A percentile compares a stretch with the other conserved stretches of the same genome.
phyloP scores from a whole-genome alignment of 192 early-diverging fungal species.

The Coemansia sp. region DNA sequence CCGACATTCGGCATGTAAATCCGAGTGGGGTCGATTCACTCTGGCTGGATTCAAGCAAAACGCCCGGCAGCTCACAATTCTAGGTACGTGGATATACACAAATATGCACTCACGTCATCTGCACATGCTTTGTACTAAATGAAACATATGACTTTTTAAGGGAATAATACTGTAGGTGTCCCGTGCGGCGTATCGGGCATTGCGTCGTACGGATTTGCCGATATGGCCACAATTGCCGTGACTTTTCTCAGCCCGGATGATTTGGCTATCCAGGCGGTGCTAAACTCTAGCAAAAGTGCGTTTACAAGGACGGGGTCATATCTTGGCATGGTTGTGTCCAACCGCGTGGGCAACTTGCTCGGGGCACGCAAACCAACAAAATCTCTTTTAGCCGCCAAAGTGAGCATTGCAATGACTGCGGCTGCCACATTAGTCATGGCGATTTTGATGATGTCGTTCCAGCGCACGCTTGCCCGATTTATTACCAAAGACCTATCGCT shows the following conservation, averaged over 20 bases:
- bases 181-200: constrained; percentile 48
- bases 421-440: constrained; percentile 24
- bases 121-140: not conserved
- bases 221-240: constrained; percentile 71
- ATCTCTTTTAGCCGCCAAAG: constrained; percentile 37
- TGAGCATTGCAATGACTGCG: constrained; percentile 55
- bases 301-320: constrained; percentile 71
- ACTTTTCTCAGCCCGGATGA: constrained; percentile 71
- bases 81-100: constrained; percentile 23
- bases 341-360: constrained; percentile 76
- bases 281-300: constrained; percentile 71
- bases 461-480: constrained; percentile 56
- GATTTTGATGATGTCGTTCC: constrained; percentile 57
- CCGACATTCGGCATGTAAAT: constrained; percentile 16
- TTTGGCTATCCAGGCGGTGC: constrained; percentile 81
- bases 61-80: constrained; percentile 22
- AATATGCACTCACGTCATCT: not conserved
- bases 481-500: constrained; percentile 45
- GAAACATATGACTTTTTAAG: constrained; percentile 4
- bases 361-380: constrained; percentile 57
- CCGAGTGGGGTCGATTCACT: constrained; percentile 43
- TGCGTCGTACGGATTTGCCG: constrained; percentile 59
- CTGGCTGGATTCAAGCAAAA: constrained; percentile 27
- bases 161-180: constrained; percentile 18
- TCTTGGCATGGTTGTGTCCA: constrained; percentile 75